A percentile compares a stretch with the other conserved stretches of the same genome.
Evolutionary conservation across 139 green algal species (phyloP).

Genomic region (Chlamydomonas eustigma): DNA sequence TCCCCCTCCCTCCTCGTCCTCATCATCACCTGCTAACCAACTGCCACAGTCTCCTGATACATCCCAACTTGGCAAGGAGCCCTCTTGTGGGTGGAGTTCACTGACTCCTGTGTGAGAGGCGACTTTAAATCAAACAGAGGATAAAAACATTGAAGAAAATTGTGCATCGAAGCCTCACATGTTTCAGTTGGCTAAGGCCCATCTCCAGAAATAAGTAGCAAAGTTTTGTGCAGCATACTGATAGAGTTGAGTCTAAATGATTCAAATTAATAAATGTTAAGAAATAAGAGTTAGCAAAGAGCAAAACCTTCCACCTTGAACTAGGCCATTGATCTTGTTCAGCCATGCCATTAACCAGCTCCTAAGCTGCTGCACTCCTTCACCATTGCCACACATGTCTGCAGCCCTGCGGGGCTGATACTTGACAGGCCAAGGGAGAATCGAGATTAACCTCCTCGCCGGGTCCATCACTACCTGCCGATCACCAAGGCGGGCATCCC

Average conservation of each 20-base stretch:
- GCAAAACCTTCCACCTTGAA: too few species aligned
- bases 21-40: not conserved
- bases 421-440: not conserved
- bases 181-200: not conserved
- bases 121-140: not conserved
- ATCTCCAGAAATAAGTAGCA: too few species aligned
- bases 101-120: not conserved
- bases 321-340: not conserved
- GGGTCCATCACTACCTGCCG: not conserved
- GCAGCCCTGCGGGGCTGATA: not conserved
- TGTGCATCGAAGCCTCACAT: not conserved
- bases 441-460: not conserved
- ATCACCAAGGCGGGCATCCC: not conserved
- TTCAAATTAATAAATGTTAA: not conserved
- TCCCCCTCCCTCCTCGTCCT: too few species aligned
- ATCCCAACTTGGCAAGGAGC: not conserved
- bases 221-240: too few species aligned
- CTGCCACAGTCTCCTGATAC: not conserved
- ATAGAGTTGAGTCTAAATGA: too few species aligned
- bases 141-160: not conserved
- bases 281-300: too few species aligned
- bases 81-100: not conserved
- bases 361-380: not conserved
- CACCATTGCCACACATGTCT: not conserved
- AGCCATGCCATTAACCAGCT: not conserved